phyloP scores from a whole-genome alignment of 176 grass and related monocot genomes.

The Oryza longistaminata region DNA sequence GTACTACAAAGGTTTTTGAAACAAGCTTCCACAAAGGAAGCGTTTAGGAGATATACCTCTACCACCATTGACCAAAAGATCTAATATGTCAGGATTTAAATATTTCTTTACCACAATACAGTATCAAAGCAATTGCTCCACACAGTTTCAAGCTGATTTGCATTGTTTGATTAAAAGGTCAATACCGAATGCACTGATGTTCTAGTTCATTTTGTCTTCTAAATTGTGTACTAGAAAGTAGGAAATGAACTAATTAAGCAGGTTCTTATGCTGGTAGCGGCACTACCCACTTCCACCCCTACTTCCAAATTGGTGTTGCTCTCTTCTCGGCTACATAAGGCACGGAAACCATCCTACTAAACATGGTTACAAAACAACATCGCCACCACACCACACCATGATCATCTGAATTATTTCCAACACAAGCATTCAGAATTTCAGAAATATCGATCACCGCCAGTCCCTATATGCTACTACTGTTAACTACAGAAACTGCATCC shows the following conservation, averaged over 20 bases:
- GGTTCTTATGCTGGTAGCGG: too few relatives aligned
- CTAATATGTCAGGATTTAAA: neutral
- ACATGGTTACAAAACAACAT: too few relatives aligned
- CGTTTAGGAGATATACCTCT: neutral
- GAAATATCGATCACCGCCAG: neutral
- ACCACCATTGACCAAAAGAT: neutral
- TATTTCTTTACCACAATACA: neutral
- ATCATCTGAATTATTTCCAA: neutral
- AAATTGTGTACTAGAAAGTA: too few relatives aligned
- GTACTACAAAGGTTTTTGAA: neutral
- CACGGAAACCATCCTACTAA: too few relatives aligned
- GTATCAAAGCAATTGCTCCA: neutral
- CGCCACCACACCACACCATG: too few relatives aligned
- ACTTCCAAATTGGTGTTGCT: neutral
- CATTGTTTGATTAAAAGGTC: neutral
- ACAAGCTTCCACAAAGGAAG: neutral
- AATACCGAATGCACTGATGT: neutral
- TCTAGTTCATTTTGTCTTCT: too few relatives aligned
- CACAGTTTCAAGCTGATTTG: neutral
- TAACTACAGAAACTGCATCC: neutral
- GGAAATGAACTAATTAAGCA: too few relatives aligned
- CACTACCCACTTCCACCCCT: too few relatives aligned
- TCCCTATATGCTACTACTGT: neutral
- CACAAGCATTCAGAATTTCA: neutral
- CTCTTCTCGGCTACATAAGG: neutral